Evolutionary conservation across 805 yeast species (phyloP).

Genomic region (Candida tibetensis): DNA sequence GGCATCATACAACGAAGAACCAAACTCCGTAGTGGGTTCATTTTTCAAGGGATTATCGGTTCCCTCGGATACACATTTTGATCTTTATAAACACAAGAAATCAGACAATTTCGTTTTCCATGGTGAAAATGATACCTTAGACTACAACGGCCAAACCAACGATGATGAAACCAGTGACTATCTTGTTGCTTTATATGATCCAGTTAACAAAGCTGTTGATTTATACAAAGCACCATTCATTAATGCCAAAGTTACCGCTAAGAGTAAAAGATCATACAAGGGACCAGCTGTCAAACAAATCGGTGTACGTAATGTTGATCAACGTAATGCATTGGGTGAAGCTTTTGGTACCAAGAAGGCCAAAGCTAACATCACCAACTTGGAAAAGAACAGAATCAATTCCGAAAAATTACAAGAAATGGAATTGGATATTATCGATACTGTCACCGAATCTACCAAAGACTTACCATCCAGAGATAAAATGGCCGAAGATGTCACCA

Average conservation of each 20-base stretch:
- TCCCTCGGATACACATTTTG: slow-evolving; percentile 58
- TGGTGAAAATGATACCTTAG: slow-evolving; percentile 74
- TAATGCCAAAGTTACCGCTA: slow-evolving; percentile 61
- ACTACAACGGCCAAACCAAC: slow-evolving; percentile 59
- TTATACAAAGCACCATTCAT: slow-evolving; percentile 62
- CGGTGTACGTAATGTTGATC: slow-evolving; percentile 48
- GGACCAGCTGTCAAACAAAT: slow-evolving; percentile 67
- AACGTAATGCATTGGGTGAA: slow-evolving; percentile 86
- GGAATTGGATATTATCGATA: slow-evolving; percentile 79
- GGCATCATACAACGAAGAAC: slow-evolving; percentile 38
- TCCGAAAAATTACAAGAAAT: slow-evolving; percentile 71
- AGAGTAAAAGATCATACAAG: slow-evolving; percentile 50
- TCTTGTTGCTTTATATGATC: slow-evolving; percentile 76
- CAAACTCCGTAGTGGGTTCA: slow-evolving; percentile 58
- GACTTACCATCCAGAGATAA: slow-evolving; percentile 70
- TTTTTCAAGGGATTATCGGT: slow-evolving; percentile 75
- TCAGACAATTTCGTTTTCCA: slow-evolving; percentile 54
- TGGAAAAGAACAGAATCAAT: slow-evolving; percentile 83
- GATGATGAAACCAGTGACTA: slow-evolving; percentile 46
- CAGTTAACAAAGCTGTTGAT: slow-evolving; percentile 59
- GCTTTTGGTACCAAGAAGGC: slow-evolving; percentile 98
- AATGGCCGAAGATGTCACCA: slow-evolving; percentile 53
- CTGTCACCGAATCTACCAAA: slow-evolving; percentile 66
- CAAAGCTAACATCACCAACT: slow-evolving; percentile 79
- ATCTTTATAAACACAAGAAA: slow-evolving; percentile 53